Evolutionary conservation across 1,284 basidiomycete species (phyloP).

Genomic region (Apiotrichum akiyoshidainum): DNA sequence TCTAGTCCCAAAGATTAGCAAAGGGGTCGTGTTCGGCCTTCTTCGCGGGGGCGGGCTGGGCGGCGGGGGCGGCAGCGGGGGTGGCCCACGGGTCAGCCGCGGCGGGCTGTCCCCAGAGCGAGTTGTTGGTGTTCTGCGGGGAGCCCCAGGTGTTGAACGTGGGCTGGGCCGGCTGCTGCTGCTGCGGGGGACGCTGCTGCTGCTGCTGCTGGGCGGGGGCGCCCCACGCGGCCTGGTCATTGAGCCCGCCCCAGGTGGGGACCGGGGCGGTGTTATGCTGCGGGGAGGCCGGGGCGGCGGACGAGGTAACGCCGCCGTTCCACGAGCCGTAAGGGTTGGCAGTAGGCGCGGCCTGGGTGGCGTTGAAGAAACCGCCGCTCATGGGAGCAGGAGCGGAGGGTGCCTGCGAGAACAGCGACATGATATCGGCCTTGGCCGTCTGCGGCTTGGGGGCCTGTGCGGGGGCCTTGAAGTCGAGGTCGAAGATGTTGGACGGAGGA

Average conservation of each 20-base stretch:
- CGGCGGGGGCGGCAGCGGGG: neutral
- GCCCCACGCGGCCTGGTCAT: constrained; percentile 44
- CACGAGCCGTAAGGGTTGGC: constrained; percentile 34
- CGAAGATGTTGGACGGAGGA: constrained; percentile 44
- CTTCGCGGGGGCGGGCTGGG: constrained; percentile 17
- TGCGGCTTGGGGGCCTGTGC: constrained; percentile 21
- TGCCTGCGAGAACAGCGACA: constrained; percentile 48
- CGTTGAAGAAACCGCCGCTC: constrained; percentile 25
- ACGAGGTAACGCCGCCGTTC: constrained; percentile 38
- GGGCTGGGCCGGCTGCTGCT: constrained; percentile 8
- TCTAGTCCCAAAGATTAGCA: constrained; percentile 36
- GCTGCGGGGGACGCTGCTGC: neutral
- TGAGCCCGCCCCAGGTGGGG: constrained; percentile 34
- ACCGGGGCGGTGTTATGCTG: constrained; percentile 22
- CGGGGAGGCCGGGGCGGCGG: constrained; percentile 25
- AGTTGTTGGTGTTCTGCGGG: neutral
- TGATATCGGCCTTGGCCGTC: constrained; percentile 47
- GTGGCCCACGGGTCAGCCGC: constrained; percentile 29
- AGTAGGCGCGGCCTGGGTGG: constrained; percentile 12
- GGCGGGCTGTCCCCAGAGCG: constrained; percentile 11
- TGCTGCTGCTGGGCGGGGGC: constrained; percentile 13
- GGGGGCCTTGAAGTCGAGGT: constrained; percentile 51
- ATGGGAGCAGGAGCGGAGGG: constrained; percentile 15
- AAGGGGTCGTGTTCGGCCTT: constrained; percentile 42
- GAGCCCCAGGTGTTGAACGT: constrained; percentile 28